phyloP scores from a whole-genome alignment of 148 eudicot species.

The Tetragonia tetragonoides region DNA sequence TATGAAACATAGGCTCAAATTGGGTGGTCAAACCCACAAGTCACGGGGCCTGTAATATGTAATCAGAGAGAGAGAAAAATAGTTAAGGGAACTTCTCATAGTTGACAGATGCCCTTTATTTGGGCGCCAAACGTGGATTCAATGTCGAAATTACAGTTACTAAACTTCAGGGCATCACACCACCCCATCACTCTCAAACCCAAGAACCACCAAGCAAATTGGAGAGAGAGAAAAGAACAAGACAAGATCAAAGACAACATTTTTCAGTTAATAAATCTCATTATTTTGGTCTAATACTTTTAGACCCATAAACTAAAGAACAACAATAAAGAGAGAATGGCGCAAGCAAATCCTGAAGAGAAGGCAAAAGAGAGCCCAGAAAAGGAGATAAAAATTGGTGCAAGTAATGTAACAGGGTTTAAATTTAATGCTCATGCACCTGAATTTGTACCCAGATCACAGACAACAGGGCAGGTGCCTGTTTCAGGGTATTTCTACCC shows the following conservation, averaged over 20 bases:
- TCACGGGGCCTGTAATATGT: neutral
- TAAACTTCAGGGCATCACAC: conserved; percentile 26
- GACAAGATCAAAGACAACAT: conserved; percentile 6
- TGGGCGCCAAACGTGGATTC: conserved; percentile 32
- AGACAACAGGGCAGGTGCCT: conserved; percentile 33
- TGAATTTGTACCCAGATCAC: conserved; percentile 71
- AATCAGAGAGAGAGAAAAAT: neutral
- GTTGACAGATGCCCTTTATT: conserved; percentile 13
- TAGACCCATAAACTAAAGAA: neutral
- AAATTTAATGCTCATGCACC: conserved; percentile 80
- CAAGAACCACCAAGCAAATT: conserved; percentile 2
- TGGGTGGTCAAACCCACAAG: conserved; percentile 19
- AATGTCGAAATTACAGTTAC: conserved; percentile 25
- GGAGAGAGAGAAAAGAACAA: neutral
- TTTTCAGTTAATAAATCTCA: too few species aligned
- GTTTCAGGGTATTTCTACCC: conserved; percentile 62
- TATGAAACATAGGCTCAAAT: neutral
- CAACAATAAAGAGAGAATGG: conserved; percentile 20
- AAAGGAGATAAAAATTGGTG: conserved; percentile 5
- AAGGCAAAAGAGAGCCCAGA: conserved; percentile 25
- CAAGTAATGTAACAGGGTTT: conserved; percentile 27
- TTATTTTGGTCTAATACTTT: too few species aligned
- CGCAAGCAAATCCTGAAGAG: conserved; percentile 35
- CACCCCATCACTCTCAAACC: conserved; percentile 22
- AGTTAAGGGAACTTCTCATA: too few species aligned